These are phyloP conservation scores for Samsoniella hepiali DNA, from an alignment of 2,329 filamentous ascomycete species.

Conservation along the genomic window DNA sequence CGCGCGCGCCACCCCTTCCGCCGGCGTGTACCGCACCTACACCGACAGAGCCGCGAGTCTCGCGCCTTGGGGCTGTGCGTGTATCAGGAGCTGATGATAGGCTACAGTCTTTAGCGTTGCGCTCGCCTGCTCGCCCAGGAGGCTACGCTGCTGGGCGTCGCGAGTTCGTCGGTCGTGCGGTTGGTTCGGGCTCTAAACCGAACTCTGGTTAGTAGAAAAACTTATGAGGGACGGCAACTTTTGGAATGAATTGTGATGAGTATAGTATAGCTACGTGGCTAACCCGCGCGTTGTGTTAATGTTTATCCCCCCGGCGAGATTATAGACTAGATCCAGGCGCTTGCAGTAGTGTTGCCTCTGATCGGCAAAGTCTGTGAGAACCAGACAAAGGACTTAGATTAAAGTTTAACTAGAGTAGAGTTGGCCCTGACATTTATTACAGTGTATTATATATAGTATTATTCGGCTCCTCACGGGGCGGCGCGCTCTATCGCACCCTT, in stretches of 20 bases:
- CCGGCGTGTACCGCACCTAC: neutral
- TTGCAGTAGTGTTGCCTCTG: too few relatives aligned
- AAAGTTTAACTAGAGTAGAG: neutral
- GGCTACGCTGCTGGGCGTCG: neutral
- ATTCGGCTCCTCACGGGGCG: neutral
- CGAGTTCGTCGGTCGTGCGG: neutral
- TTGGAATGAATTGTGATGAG: too few relatives aligned
- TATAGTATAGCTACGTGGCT: too few relatives aligned
- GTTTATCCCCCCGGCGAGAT: too few relatives aligned
- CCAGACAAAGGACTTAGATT: neutral
- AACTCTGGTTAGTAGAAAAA: neutral
- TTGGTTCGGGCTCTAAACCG: neutral
- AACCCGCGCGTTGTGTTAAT: too few relatives aligned
- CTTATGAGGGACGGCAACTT: too few relatives aligned
- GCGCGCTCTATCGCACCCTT: conserved; percentile 36
- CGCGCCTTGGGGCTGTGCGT: neutral
- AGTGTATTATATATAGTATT: neutral
- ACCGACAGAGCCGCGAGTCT: neutral
- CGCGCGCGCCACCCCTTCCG: neutral
- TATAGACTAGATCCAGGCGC: too few relatives aligned
- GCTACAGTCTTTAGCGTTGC: neutral
- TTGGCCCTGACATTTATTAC: neutral
- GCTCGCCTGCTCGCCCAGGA: neutral
- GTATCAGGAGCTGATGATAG: neutral
- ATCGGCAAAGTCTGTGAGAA: neutral